A percentile compares a stretch with the other conserved stretches of the same genome.
These are phyloP conservation scores for Dryadomyces sulphureus DNA, from an alignment of 2,329 filamentous ascomycete species.

Conservation along the genomic window DNA sequence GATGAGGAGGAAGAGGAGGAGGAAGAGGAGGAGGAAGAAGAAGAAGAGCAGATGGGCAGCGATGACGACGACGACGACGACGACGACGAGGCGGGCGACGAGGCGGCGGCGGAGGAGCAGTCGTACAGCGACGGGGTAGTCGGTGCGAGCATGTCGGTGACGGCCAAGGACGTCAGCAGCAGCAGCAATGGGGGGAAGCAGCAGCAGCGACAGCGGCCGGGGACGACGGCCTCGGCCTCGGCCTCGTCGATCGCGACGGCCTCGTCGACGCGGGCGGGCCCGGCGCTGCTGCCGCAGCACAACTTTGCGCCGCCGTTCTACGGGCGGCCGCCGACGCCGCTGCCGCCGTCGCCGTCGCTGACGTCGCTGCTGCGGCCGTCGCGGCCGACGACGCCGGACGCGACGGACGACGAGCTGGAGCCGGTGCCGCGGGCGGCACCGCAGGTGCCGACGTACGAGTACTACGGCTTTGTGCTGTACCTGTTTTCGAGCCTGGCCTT, in stretches of 20 bases:
- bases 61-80: conserved; percentile 11
- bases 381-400: conserved; percentile 84
- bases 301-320: conserved; percentile 78
- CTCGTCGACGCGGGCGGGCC: no score
- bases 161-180: conserved; percentile 14
- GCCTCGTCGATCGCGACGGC: no score
- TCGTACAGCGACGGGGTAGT: conserved; percentile 13
- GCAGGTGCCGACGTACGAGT: conserved; percentile 97
- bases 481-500: conserved; percentile 76
- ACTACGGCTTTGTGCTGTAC: conserved; percentile 97
- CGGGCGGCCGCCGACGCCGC: conserved; percentile 84
- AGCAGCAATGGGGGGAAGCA: conserved; percentile 11
- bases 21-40: conserved; percentile 14
- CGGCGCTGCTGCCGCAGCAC: conserved; percentile 30
- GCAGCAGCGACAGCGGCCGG: conserved; percentile 8
- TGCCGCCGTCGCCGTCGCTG: conserved; percentile 82
- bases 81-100: conserved; percentile 7
- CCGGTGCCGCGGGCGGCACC: conserved; percentile 73
- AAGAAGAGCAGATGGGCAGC: conserved; percentile 11
- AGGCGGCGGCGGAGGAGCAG: conserved; percentile 19
- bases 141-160: conserved; percentile 17
- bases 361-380: conserved; percentile 84
- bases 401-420: conserved; percentile 71
- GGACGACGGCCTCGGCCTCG: conserved; percentile 1
- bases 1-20: conserved; percentile 9